Evolutionary conservation across 805 yeast species (phyloP), one percentile per base, ranked within the genome.

Genomic region (Wickerhamomyces sydowiorum): DNA sequence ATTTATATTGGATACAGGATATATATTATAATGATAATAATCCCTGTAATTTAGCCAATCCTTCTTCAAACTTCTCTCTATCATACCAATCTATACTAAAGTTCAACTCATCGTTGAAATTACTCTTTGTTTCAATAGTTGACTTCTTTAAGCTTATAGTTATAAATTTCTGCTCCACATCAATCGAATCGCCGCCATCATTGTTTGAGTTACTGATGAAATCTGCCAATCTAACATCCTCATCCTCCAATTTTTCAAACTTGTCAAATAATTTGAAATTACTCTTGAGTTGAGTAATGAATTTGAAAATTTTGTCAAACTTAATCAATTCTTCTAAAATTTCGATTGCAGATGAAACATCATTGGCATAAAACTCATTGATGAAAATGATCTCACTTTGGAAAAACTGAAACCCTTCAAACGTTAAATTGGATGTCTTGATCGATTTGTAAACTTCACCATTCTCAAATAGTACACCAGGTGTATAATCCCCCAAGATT

Each of bases 231-330:
- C 14, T 42, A 8, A 34, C 33, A 12, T 46, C 49, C n/a, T 49
- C 50, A 20, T 34, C 36, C 14, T 45, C 49, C 13, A 47, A 48
- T 20, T 36, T 43, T 5, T 44, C 45, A 20, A 48, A 28, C 25
- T 49, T 50, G 2, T 43, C 39, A 23, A 47, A 24, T 19, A 39
- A 34, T 7, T 22, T 19, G 19, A 36, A 40, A 8, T 36, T 10
- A 3, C 3, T 9, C 10, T 30, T 40, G n/a, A 40, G 19, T 4
- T 24, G 7, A 4, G 20, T 6, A 19, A 36, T 20, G 7, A 30
- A 24, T n/a, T 21, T 5, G 8, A 18, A 25, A 1, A 40, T 5
- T 9, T 12, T 10, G 2, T 22, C 18, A 31, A 36, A 36, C n/a
- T 25, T 28, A 13, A 19, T 10, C 2, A 40, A n/a, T 7, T 17